Conservation (phyloP, 306 rosid species). For the Mimosa pudica region DNA sequence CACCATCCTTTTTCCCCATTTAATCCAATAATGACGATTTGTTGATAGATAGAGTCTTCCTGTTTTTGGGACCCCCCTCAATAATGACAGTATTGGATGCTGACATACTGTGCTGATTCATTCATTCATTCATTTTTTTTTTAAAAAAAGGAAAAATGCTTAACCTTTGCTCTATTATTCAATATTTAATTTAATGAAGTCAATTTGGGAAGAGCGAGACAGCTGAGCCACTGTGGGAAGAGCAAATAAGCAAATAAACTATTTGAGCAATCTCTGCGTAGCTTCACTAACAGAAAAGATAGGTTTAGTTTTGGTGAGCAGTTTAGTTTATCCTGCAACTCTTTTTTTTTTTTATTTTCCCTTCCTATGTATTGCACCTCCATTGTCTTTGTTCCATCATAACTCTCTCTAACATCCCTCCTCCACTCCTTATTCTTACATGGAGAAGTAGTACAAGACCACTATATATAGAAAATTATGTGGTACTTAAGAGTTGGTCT, state of each 20-base stretch:
- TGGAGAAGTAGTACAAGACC: slow-evolving; percentile 46
- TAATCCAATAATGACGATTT: slow-evolving; percentile 30
- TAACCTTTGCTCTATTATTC: slow-evolving; percentile 16
- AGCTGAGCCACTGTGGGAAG: background rate
- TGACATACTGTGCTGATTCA: background rate
- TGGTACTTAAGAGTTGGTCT: slow-evolving; percentile 30
- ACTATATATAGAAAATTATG: slow-evolving; percentile 50
- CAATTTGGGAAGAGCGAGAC: slow-evolving; percentile 38
- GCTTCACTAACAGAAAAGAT: slow-evolving; percentile 3
- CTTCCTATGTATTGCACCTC: background rate
- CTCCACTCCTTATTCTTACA: slow-evolving; percentile 17
- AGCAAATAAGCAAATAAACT: slow-evolving; percentile 5
- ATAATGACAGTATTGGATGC: slow-evolving; percentile 35
- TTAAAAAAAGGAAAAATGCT: background rate
- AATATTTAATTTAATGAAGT: slow-evolving; percentile 34
- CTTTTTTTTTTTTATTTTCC: background rate
- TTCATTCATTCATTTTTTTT: background rate
- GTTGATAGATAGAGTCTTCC: slow-evolving; percentile 7
- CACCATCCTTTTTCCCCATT: background rate
- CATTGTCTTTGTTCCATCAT: slow-evolving; percentile 33
- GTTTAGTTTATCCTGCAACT: slow-evolving; percentile 33
- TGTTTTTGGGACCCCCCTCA: slow-evolving; percentile 44
- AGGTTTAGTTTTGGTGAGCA: slow-evolving; percentile 51
- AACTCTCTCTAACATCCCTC: slow-evolving; percentile 42
- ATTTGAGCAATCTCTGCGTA: slow-evolving; percentile 38